Evolutionary conservation across 345 rosid genomes (phyloP).

Genomic region (Toxicodendron radicans): DNA sequence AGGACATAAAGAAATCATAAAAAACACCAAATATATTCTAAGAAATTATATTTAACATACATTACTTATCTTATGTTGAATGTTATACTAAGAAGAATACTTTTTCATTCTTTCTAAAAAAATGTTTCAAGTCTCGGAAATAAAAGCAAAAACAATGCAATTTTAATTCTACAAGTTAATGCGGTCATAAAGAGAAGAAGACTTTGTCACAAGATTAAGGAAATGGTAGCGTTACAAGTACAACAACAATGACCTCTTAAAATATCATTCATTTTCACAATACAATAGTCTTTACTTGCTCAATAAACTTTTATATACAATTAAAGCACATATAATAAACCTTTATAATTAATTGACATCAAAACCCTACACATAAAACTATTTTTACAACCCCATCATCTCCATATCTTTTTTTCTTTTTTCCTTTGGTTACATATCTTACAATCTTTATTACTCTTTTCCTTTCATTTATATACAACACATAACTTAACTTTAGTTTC

Average conservation of each 20-base stretch:
- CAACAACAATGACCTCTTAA: background rate
- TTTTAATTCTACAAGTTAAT: too few relatives aligned
- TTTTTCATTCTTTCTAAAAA: too few relatives aligned
- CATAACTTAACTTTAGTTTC: background rate
- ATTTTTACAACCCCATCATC: conserved; percentile 5
- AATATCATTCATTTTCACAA: conserved; percentile 3
- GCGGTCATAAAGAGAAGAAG: too few relatives aligned
- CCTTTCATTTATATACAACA: background rate
- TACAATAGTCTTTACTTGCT: background rate
- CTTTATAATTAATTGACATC: background rate
- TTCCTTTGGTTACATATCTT: background rate
- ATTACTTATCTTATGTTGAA: too few relatives aligned
- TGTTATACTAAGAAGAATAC: too few relatives aligned
- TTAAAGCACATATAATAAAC: background rate
- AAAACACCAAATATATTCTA: too few relatives aligned
- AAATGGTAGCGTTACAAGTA: background rate
- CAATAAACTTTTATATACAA: background rate
- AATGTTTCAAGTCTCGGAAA: too few relatives aligned
- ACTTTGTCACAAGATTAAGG: background rate
- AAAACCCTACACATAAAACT: conserved; percentile 4
- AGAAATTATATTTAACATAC: too few relatives aligned
- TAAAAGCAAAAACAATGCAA: too few relatives aligned
- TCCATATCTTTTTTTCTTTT: background rate
- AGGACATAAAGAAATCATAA: too few relatives aligned
- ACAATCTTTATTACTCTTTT: background rate